Evolutionary conservation across 2,329 filamentous ascomycete species (phyloP).

Genomic region (Podosphaera aphanis): DNA sequence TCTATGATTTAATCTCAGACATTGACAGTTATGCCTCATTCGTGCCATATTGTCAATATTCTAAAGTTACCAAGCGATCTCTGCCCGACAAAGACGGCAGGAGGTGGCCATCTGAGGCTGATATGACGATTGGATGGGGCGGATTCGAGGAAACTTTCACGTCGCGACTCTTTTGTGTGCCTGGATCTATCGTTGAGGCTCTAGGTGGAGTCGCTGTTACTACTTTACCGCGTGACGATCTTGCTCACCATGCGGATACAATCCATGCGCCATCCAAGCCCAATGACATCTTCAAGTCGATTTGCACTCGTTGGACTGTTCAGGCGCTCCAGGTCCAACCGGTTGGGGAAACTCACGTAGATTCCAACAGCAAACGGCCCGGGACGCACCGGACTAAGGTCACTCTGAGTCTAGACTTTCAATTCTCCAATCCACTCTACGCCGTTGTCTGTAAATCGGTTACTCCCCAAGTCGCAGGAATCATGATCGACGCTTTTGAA

Average conservation of each 20-base stretch:
- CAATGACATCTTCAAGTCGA: conserved; percentile 37
- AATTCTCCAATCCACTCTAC: conserved; percentile 77
- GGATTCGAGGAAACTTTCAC: conserved; percentile 67
- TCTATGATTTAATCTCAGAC: conserved; percentile 76
- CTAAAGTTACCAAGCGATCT: conserved; percentile 56
- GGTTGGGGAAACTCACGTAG: conserved; percentile 17
- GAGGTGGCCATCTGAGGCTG: conserved; percentile 48
- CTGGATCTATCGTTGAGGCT: conserved; percentile 51
- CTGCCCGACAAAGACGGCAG: conserved; percentile 22
- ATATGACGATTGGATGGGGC: conserved; percentile 67
- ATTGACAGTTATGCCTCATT: conserved; percentile 65
- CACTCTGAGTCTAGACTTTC: conserved; percentile 51
- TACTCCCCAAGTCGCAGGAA: conserved; percentile 58
- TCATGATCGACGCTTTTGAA: conserved; percentile 91
- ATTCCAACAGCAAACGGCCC: conserved; percentile 9
- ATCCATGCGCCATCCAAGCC: conserved; percentile 19
- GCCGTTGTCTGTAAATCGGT: conserved; percentile 58
- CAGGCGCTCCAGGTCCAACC: conserved; percentile 25
- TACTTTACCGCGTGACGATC: conserved; percentile 18
- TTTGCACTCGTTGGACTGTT: conserved; percentile 49
- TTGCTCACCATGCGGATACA: conserved; percentile 20
- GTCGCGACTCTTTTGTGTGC: conserved; percentile 55
- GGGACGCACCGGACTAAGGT: conserved; percentile 41
- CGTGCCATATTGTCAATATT: conserved; percentile 72
- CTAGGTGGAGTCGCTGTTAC: conserved; percentile 34